These are phyloP conservation scores for Exophiala spinifera DNA, from an alignment of 2,329 filamentous ascomycete species.

Conservation along the genomic window DNA sequence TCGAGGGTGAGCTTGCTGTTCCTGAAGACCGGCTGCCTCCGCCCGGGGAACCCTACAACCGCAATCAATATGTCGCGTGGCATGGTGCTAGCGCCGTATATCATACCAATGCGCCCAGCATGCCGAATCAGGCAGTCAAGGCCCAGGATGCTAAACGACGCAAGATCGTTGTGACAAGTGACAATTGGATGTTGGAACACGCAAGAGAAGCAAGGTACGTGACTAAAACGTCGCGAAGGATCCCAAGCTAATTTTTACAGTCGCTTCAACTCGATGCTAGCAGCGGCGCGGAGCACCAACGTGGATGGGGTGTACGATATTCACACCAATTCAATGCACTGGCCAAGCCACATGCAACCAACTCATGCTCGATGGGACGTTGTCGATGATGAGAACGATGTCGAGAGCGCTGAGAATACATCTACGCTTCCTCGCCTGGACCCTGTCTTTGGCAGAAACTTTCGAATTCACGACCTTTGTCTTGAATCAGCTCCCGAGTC, in stretches of 20 bases:
- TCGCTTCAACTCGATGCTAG: constrained; percentile 76
- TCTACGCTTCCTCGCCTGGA: constrained; percentile 55
- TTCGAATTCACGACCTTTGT: constrained; percentile 60
- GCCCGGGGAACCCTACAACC: constrained; percentile 87
- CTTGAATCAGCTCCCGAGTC: constrained; percentile 58
- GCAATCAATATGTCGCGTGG: constrained; percentile 98
- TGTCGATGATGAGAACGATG: constrained; percentile 41
- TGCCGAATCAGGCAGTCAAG: constrained; percentile 74
- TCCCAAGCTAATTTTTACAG: constrained; percentile 46
- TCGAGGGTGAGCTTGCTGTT: constrained; percentile 88
- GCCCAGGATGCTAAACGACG: constrained; percentile 73
- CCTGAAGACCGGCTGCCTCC: constrained; percentile 76
- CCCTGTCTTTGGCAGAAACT: constrained; percentile 59
- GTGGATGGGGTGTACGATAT: constrained; percentile 81
- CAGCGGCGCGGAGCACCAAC: constrained; percentile 65
- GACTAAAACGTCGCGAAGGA: background rate
- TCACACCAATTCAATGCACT: constrained; percentile 89
- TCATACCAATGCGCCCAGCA: constrained; percentile 73
- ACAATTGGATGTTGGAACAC: constrained; percentile 97
- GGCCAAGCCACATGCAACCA: constrained; percentile 82
- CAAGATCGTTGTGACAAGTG: constrained; percentile 82
- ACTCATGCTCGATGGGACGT: constrained; percentile 81
- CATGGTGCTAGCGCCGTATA: constrained; percentile 96
- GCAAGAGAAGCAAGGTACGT: constrained; percentile 79
- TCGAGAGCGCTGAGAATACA: constrained; percentile 20